Base-by-base conservation (phyloP, 2,329 filamentous ascomycete species). In the Arthroderma sp. region DNA sequence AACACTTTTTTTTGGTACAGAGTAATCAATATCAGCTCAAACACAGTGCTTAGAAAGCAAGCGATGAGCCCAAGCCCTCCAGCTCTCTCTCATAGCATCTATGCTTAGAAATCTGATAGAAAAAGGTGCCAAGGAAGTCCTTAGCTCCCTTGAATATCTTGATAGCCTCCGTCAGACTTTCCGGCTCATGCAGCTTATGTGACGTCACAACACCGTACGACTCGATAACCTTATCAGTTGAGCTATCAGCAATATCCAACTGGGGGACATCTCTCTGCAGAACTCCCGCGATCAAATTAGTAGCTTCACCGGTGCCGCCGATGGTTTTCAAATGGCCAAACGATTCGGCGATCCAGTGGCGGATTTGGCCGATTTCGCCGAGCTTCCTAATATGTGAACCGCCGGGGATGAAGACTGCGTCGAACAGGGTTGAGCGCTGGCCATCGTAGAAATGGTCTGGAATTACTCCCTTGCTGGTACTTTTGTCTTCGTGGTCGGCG, bases 321-420 rank as follows among this genome's bases (percentile, higher is more conserved):
- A 91, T 82, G 1, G 83, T 68, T 69, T 91, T 91, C 42, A 87
- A 70, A 51, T 91, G 85, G 0, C 83, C 84, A 53, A 89, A 91
- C 0, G 84, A 81, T 60, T 91, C 86, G 2, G 82, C 74, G 3
- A 89, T 66, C 76, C 82, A 91, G 66, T 89, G 81, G 1, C 83
- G 57, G 0, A 82, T 82, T 11, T 83, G 79, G 0, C 85, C 84
- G 49, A 74, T 85, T 66, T 79, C 77, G 45, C 72, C 65, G 0
- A 91, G 72, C 0, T 76, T 77, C 43, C 73, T 66, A 38, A 83
- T 65, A 1, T 79, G 69, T 5, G 54, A 36, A 6, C 53, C 2
- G 1, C 83, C 83, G 1, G 83, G 83, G 2, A 91, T 67, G 58
- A 86, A 86, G 36, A 88, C 58, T 0, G 82, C 79, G 58, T 91